Evolutionary conservation across 2,329 filamentous ascomycete species (phyloP).

Genomic region (Huntiella abstrusa): DNA sequence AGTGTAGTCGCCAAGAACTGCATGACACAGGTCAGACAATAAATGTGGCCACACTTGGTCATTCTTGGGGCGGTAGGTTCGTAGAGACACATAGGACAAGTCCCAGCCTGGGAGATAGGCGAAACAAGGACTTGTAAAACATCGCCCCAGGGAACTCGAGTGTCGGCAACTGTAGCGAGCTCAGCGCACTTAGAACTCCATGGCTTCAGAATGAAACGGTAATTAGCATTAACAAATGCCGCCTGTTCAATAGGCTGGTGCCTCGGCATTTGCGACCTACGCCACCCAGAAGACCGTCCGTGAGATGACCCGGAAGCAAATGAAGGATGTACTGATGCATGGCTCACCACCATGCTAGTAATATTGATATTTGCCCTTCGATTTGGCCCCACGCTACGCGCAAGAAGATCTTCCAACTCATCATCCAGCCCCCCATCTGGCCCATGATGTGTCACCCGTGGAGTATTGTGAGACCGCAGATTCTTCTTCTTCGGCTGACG

Average conservation of each 20-base stretch:
- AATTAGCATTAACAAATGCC: constrained; percentile 83
- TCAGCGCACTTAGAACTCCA: constrained; percentile 52
- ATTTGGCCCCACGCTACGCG: too few relatives aligned
- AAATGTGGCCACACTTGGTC: constrained; percentile 94
- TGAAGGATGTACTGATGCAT: too few relatives aligned
- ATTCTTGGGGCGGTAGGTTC: constrained; percentile 86
- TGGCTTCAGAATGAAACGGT: constrained; percentile 86
- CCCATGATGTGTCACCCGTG: too few relatives aligned
- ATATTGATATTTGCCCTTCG: too few relatives aligned
- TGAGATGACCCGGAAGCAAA: too few relatives aligned
- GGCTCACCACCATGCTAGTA: too few relatives aligned
- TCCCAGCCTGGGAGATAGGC: constrained; percentile 67
- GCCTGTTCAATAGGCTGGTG: constrained; percentile 86
- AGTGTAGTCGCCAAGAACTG: constrained; percentile 51
- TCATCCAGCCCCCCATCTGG: too few relatives aligned
- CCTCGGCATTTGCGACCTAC: constrained; percentile 54
- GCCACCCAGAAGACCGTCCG: constrained; percentile 26
- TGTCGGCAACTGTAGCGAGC: constrained; percentile 71
- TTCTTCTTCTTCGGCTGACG: too few relatives aligned
- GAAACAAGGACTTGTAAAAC: constrained; percentile 87
- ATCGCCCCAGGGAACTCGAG: constrained; percentile 76
- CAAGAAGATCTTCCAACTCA: too few relatives aligned
- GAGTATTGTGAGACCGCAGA: too few relatives aligned
- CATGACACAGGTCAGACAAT: constrained; percentile 81
- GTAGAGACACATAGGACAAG: constrained; percentile 87